These are phyloP conservation scores for Peltaster fructicola DNA, from an alignment of 2,329 filamentous ascomycete genomes.

Conservation along the genomic window DNA sequence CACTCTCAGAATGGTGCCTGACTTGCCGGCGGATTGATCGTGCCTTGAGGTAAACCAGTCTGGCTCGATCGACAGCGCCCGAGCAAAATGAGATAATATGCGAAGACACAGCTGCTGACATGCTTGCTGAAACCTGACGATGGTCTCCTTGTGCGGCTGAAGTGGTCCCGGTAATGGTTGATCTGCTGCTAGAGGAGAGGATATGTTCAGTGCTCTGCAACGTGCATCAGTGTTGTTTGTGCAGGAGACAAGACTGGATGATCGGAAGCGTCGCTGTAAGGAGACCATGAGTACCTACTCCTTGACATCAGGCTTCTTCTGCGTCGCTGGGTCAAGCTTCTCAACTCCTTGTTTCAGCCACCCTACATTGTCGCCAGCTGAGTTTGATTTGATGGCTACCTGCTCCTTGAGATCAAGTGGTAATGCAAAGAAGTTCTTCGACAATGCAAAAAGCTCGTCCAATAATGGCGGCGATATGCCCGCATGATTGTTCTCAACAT, in stretches of 20 bases:
- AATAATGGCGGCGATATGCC: constrained; percentile 47
- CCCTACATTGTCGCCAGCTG: constrained; percentile 53
- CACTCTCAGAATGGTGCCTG: constrained; percentile 32
- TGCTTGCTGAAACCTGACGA: constrained; percentile 48
- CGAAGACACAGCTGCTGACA: constrained; percentile 58
- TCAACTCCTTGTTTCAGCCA: constrained; percentile 83
- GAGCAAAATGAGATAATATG: constrained; percentile 59
- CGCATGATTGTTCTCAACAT: constrained; percentile 47
- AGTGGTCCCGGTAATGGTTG: constrained; percentile 61
- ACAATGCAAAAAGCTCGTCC: constrained; percentile 55
- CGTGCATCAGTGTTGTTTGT: constrained; percentile 1
- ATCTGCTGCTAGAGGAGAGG: constrained; percentile 45
- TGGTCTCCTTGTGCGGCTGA: constrained; percentile 37
- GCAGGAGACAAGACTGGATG: too few relatives aligned
- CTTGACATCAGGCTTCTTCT: constrained; percentile 61
- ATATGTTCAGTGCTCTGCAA: constrained; percentile 79
- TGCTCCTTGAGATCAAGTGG: constrained; percentile 53
- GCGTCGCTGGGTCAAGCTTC: constrained; percentile 66
- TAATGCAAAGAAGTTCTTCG: constrained; percentile 53
- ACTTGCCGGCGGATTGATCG: constrained; percentile 30
- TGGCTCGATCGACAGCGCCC: constrained; percentile 43
- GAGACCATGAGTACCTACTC: constrained; percentile 31
- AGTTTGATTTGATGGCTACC: constrained; percentile 52
- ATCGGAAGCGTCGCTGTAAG: constrained; percentile 2
- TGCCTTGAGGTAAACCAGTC: constrained; percentile 47